phyloP scores from a whole-genome alignment of 305 asterid genomes.

The Lippia alba region DNA sequence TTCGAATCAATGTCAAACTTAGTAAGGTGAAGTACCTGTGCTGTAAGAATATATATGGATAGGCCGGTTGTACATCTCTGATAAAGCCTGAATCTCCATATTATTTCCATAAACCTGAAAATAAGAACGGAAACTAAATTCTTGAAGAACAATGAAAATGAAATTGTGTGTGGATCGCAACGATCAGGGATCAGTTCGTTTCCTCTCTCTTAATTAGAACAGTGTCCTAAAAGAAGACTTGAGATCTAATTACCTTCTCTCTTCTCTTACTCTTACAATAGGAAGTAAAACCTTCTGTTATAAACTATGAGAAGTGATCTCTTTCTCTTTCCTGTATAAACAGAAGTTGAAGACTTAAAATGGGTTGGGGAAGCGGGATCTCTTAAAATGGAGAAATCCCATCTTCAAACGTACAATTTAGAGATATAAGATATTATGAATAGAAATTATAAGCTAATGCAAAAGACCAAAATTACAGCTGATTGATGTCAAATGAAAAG shows the following conservation, averaged over 20 bases:
- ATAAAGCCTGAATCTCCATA: slow-evolving; percentile 92
- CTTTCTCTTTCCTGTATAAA: slow-evolving; percentile 87
- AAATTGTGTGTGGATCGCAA: slow-evolving; percentile 16
- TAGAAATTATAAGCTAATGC: background rate
- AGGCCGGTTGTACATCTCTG: slow-evolving; percentile 98
- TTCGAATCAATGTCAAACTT: slow-evolving; percentile 25
- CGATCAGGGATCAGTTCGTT: background rate
- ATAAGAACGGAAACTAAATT: slow-evolving; percentile 8
- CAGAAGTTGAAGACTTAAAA: slow-evolving; percentile 27
- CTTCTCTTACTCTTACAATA: slow-evolving; percentile 98
- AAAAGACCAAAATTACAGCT: background rate
- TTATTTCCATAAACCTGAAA: slow-evolving; percentile 95
- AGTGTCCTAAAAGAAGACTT: slow-evolving; percentile 18
- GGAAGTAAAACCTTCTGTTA: slow-evolving; percentile 97
- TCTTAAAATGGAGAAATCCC: background rate
- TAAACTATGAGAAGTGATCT: slow-evolving; percentile 95
- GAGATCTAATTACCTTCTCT: slow-evolving; percentile 65
- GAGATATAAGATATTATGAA: slow-evolving; percentile 1
- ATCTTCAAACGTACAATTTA: background rate
- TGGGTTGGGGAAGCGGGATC: background rate
- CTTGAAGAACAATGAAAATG: background rate
- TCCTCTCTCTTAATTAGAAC: background rate
- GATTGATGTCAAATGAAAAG: background rate
- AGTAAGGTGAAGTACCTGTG: slow-evolving; percentile 62
- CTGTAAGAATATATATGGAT: slow-evolving; percentile 94